A percentile compares a stretch with the other conserved stretches of the same genome.
These are phyloP conservation scores for Zopfia rhizophila DNA, from an alignment of 2,329 filamentous ascomycete genomes.

Conservation along the genomic window DNA sequence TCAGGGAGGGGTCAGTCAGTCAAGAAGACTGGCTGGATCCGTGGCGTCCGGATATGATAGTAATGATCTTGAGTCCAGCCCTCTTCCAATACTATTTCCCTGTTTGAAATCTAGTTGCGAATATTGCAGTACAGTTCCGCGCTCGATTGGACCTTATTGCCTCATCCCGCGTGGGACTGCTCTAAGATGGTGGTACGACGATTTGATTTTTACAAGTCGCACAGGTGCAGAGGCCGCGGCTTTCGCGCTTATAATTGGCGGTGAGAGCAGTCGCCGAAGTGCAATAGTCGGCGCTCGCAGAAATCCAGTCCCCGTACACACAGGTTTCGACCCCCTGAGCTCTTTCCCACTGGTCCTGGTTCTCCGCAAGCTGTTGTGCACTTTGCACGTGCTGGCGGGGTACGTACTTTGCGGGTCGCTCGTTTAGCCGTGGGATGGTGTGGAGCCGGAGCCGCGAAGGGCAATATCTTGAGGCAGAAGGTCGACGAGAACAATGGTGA, in stretches of 20 bases:
- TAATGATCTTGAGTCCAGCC: background rate
- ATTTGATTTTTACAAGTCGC: slow-evolving; percentile 11
- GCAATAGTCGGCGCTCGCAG: background rate
- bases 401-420: background rate
- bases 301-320: no score
- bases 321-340: no score
- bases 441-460: background rate
- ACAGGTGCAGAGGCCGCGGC: slow-evolving; percentile 20
- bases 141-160: background rate
- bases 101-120: slow-evolving; percentile 11
- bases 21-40: slow-evolving; percentile 6
- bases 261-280: background rate
- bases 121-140: background rate
- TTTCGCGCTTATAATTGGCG: slow-evolving; percentile 21
- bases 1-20: slow-evolving; percentile 4
- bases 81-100: slow-evolving; percentile 9
- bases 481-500: slow-evolving; percentile 30
- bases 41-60: slow-evolving; percentile 3
- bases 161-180: background rate
- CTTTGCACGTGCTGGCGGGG: slow-evolving; percentile 4
- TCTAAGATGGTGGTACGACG: slow-evolving; percentile 7
- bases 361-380: background rate
- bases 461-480: slow-evolving; percentile 12
- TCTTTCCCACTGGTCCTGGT: background rate
- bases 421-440: background rate